Base-by-base conservation (phyloP, 2,329 filamentous ascomycete genomes). In the Alternaria novae-zelandiae region DNA sequence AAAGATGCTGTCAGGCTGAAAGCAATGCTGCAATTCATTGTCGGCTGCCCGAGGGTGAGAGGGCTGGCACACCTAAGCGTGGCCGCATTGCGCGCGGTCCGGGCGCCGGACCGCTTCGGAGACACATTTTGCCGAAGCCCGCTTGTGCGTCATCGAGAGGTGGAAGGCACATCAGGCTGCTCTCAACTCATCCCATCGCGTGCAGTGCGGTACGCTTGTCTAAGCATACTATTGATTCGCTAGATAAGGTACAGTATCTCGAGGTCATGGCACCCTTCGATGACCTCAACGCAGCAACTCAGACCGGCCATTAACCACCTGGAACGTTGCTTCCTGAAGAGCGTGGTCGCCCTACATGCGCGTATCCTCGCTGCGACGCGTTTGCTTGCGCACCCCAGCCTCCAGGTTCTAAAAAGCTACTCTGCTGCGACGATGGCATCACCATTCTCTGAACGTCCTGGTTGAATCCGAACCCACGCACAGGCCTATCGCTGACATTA, bases 221-320 rank as follows among this genome's bases (percentile, higher is more conserved):
- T 0, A 15, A 10, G 0, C 7, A 9, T n/a, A 36, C 2, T 36
- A 0, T 0, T n/a, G 4, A n/a, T n/a, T n/a, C 15, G 32, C 32
- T n/a, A 5, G 15, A 36, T 9, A 36, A 36, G 15, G 0, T 36
- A 36, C 32, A 36, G 0, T 36, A 36, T 0, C n/a, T n/a, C n/a
- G n/a, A n/a, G n/a, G n/a, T n/a, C 7, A 36, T 8, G 32, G 1
- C 15, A n/a, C 4, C 32, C 9, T 1, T 36, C 4, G 4, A 36
- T 36, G 0, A 2, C 1, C 15, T 36, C 1, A n/a, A 0, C 7
- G 10, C 15, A 36, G 15, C 1, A 36, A 36, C 0, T 36, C 0
- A n/a, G 1, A 9, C n/a, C 15, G 32, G 4, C 2, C 15, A n/a
- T 36, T 8, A 36, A 1, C 32, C 32, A 36, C 32, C 32, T 15